These are phyloP conservation scores for Stagonosporopsis tanaceti DNA, from an alignment of 2,329 filamentous ascomycete species.

Conservation along the genomic window DNA sequence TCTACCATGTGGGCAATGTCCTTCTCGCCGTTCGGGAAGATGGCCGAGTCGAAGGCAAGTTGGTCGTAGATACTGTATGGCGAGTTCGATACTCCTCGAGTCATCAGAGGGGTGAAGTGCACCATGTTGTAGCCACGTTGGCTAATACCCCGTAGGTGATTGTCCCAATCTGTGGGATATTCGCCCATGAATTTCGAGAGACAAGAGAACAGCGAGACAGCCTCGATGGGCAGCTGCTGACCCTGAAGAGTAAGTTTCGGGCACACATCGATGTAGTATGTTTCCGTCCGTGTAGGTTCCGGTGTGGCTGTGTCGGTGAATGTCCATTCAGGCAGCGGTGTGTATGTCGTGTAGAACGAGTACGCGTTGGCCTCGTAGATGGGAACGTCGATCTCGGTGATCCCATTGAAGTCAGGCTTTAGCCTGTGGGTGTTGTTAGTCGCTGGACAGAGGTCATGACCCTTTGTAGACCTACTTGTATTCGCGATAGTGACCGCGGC, in stretches of 20 bases:
- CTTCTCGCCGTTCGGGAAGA: slow-evolving; percentile 84
- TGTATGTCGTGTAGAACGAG: slow-evolving; percentile 92
- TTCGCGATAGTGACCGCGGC: slow-evolving; percentile 80
- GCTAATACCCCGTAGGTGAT: slow-evolving; percentile 85
- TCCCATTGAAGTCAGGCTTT: slow-evolving; percentile 89
- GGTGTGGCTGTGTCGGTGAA: slow-evolving; percentile 61
- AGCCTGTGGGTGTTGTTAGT: slow-evolving; percentile 65
- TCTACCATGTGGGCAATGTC: slow-evolving; percentile 80
- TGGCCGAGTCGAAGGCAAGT: slow-evolving; percentile 79
- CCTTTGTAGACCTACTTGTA: slow-evolving; percentile 73
- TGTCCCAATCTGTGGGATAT: slow-evolving; percentile 89
- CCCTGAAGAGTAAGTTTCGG: slow-evolving; percentile 79
- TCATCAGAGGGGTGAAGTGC: slow-evolving; percentile 94
- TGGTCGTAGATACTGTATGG: slow-evolving; percentile 98
- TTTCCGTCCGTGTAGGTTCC: slow-evolving; percentile 72
- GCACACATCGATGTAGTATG: slow-evolving; percentile 93
- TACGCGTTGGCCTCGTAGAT: slow-evolving; percentile 86
- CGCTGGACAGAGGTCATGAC: background rate
- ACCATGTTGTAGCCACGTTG: slow-evolving; percentile 98
- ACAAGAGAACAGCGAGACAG: slow-evolving; percentile 89
- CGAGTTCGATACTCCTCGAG: slow-evolving; percentile 88
- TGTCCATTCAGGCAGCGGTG: slow-evolving; percentile 81
- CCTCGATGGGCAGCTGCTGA: slow-evolving; percentile 79
- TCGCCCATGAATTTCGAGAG: slow-evolving; percentile 98
- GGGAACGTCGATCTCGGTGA: slow-evolving; percentile 87